These are phyloP conservation scores for Pisolithus marmoratus DNA, from an alignment of 768 basidiomycete species.

Conservation along the genomic window DNA sequence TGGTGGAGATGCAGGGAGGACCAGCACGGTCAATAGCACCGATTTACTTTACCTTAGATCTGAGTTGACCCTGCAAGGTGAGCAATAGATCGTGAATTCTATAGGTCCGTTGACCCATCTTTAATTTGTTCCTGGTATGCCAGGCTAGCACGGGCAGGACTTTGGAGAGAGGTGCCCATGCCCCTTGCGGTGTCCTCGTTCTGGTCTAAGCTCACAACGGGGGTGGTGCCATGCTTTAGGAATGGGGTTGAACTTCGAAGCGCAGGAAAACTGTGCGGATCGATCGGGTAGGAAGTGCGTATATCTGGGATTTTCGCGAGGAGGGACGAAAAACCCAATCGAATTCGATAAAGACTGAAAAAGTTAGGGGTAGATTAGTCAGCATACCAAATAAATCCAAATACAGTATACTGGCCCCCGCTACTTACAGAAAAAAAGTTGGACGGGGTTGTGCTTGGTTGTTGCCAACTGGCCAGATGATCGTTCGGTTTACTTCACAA, in stretches of 20 bases:
- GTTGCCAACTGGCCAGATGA: conserved; percentile 32
- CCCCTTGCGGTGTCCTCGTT: conserved; percentile 1
- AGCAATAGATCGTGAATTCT: conserved; percentile 4
- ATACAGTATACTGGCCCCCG: no score
- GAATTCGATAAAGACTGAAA: no score
- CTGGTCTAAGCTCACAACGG: background rate
- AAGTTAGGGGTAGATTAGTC: no score
- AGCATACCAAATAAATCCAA: background rate
- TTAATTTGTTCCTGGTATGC: conserved; percentile 1
- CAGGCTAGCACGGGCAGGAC: background rate
- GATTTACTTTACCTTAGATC: background rate
- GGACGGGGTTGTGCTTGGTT: no score
- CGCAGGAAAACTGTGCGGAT: no score
- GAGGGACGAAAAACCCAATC: no score
- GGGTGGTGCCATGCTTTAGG: no score
- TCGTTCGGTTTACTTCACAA: conserved; percentile 44
- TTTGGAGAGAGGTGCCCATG: background rate
- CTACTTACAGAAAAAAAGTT: no score
- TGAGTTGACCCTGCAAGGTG: background rate
- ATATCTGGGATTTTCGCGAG: no score
- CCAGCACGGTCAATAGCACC: background rate
- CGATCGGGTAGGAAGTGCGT: no score
- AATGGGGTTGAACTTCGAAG: no score
- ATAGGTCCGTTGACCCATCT: conserved; percentile 2
- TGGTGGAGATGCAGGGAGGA: conserved; percentile 64